phyloP scores from a whole-genome alignment of 352 stramenopile genomes.

The Globisporangium paroecandrum region DNA sequence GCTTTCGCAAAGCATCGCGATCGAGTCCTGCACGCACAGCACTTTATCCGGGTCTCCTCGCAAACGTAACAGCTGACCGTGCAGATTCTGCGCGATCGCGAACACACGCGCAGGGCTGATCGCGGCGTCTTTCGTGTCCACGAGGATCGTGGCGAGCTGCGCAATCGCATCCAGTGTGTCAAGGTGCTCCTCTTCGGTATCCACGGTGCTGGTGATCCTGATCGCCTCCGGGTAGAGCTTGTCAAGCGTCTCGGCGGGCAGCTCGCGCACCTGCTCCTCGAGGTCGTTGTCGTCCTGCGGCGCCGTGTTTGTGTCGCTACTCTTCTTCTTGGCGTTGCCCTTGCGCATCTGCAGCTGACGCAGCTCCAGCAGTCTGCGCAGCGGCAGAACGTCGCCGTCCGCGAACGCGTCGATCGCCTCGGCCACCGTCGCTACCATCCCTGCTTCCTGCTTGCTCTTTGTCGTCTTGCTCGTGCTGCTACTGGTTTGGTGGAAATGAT shows the following conservation, averaged over 20 bases:
- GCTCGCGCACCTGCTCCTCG: constrained; percentile 54
- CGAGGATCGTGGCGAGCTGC: constrained; percentile 53
- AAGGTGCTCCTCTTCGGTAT: constrained; percentile 24
- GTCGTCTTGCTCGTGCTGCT: constrained; percentile 20
- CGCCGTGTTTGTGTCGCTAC: constrained; percentile 9
- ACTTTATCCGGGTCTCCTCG: constrained; percentile 39
- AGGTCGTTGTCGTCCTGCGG: constrained; percentile 22
- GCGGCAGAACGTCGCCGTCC: constrained; percentile 28
- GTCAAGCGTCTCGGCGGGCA: constrained; percentile 42
- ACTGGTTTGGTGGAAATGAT: background rate
- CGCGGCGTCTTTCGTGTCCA: constrained; percentile 49
- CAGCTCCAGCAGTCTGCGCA: constrained; percentile 35
- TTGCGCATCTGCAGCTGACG: constrained; percentile 26
- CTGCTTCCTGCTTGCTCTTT: background rate
- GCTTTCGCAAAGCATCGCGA: constrained; percentile 66
- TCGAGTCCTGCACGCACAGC: constrained; percentile 56
- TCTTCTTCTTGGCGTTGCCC: constrained; percentile 26
- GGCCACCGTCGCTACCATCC: constrained; percentile 23
- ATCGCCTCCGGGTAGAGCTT: constrained; percentile 50
- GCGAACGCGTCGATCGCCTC: constrained; percentile 43
- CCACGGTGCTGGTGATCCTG: constrained; percentile 15
- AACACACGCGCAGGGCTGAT: constrained; percentile 59
- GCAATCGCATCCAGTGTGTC: constrained; percentile 41
- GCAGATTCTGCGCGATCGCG: constrained; percentile 54
- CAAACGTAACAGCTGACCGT: constrained; percentile 61